Percentiles rank a stretch among this genome's conserved stretches.
phyloP scores from a whole-genome alignment of 768 basidiomycete species.

The Pisolithus tinctorius region DNA sequence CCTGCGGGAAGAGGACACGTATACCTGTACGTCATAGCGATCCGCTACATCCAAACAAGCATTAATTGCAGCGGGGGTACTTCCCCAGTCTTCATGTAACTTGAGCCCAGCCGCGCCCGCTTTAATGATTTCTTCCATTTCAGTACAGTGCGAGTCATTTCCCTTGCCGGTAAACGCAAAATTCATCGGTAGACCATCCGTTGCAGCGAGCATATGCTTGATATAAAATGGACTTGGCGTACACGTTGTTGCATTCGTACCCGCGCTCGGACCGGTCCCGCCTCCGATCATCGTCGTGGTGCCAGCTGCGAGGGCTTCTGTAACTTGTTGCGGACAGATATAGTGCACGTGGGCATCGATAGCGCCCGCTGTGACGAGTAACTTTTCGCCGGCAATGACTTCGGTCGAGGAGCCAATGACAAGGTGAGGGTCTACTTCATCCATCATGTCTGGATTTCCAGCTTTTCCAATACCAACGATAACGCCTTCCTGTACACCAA shows the following conservation, averaged over 20 bases:
- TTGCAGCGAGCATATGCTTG: slow-evolving; percentile 85
- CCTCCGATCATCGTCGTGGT: slow-evolving; percentile 95
- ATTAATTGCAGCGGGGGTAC: slow-evolving; percentile 75
- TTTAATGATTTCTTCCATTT: slow-evolving; percentile 72
- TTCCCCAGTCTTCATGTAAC: slow-evolving; percentile 97
- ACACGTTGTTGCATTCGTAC: slow-evolving; percentile 87
- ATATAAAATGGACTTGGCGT: slow-evolving; percentile 89
- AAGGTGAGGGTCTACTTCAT: slow-evolving; percentile 61
- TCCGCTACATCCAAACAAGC: slow-evolving; percentile 78
- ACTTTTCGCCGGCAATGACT: slow-evolving; percentile 91
- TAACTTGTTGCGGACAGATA: slow-evolving; percentile 90
- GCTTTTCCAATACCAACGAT: slow-evolving; percentile 95
- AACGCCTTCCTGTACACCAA: slow-evolving; percentile 78
- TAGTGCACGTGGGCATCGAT: slow-evolving; percentile 92
- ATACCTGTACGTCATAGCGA: slow-evolving; percentile 88
- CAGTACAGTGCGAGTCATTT: slow-evolving; percentile 73
- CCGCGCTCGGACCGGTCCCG: slow-evolving; percentile 89
- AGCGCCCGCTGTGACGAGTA: slow-evolving; percentile 90
- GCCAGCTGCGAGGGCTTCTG: slow-evolving; percentile 75
- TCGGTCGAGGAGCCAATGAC: slow-evolving; percentile 89
- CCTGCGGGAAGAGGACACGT: slow-evolving; percentile 7
- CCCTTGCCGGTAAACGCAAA: slow-evolving; percentile 96
- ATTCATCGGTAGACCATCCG: slow-evolving; percentile 85
- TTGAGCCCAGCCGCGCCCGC: slow-evolving; percentile 90
- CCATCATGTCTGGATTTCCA: slow-evolving; percentile 94